Evolutionary conservation across 345 rosid species (phyloP).

Genomic region (Cardamine occulta): DNA sequence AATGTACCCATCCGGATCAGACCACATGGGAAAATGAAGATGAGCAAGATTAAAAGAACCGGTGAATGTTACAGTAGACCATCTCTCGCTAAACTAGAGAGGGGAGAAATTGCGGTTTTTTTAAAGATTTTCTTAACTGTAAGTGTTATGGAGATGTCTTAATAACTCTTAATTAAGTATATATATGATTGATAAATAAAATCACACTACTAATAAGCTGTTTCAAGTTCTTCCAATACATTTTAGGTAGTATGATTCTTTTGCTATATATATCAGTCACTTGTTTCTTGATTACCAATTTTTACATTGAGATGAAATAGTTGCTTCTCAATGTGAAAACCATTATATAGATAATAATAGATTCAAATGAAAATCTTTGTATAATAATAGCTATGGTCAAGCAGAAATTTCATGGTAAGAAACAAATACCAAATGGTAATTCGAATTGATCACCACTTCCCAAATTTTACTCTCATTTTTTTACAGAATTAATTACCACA

Average conservation of each 20-base stretch:
- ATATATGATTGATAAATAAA: too few species aligned
- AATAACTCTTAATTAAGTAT: too few species aligned
- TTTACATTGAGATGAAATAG: neutral
- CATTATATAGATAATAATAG: neutral
- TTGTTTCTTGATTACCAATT: neutral
- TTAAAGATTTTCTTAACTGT: too few species aligned
- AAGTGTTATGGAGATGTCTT: neutral
- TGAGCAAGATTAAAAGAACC: slow-evolving; percentile 49
- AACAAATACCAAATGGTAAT: too few species aligned
- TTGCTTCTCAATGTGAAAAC: neutral
- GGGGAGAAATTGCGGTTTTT: too few species aligned
- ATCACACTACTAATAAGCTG: too few species aligned
- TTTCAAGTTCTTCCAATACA: neutral
- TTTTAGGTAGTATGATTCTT: neutral
- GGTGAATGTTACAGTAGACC: slow-evolving; percentile 43
- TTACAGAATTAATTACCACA: neutral
- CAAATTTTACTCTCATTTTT: neutral
- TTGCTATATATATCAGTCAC: neutral
- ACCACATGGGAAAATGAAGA: slow-evolving; percentile 65
- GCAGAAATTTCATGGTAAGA: too few species aligned
- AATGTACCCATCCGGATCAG: slow-evolving; percentile 56
- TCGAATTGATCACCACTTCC: neutral
- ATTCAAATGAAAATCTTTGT: neutral
- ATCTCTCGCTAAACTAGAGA: too few species aligned
- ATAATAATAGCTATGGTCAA: neutral